Base-by-base conservation (phyloP, 1,284 basidiomycete genomes). In the Puccinia brachypodii region DNA sequence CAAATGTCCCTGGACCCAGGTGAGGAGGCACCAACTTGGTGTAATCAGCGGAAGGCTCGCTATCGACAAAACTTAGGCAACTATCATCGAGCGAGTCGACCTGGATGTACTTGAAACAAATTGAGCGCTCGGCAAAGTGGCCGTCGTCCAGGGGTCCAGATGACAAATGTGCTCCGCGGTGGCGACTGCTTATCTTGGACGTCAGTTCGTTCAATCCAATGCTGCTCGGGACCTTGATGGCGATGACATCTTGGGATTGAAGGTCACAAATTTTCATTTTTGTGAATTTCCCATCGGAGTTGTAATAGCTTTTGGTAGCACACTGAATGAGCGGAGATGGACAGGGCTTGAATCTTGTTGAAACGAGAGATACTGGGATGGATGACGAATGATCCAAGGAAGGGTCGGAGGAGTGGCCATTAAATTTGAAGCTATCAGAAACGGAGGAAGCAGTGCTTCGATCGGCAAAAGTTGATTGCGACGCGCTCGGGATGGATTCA, bases 191-290 rank as follows among this genome's bases (percentile, higher is more conserved):
- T 25, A 72, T 72, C 44, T 50, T 72, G 2, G 11, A 13, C 2
- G 33, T 36, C 28, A 72, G 69, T 9, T 72, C 69, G 19, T 53
- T n/a, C 69, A 72, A 53, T 1, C 7, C 25, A 53, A 53, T 53
- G 38, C 28, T 53, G 28, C 42, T 47, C 25, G 44, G 14, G 44
- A 53, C 69, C 69, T 72, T 72, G 28, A 72, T 33, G 44, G 69
- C 44, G 44, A 72, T 72, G 28, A 50, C 16, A 19, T 72, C 69
- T 2, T 72, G n/a, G 1, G 69, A 72, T 16, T 53, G 44, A 31
- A 72, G 44, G 42, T 72, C 44, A 53, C 42, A 72, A 36, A 72
- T 53, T 13, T 72, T 72, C 25, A 72, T 72, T n/a, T 53, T 72
- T 28, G 69, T 53, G 50, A 72, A 53, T 53, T 72, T 28, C 11